phyloP scores from a whole-genome alignment of 1,139 yeast species.

The Saccharomyces hybrid region DNA sequence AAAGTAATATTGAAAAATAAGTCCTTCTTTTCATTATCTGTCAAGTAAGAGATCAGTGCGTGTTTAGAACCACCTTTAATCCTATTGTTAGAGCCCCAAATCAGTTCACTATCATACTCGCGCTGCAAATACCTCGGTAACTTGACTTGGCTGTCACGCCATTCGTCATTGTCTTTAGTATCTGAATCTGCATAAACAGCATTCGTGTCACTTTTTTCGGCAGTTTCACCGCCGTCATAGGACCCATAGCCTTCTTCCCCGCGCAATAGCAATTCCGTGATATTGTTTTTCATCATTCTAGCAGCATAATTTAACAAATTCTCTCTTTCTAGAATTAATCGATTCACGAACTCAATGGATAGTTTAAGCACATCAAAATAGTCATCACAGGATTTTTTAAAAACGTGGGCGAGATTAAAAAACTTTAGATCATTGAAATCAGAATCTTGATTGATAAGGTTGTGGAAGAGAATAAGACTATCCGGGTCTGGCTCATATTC shows the following conservation, averaged over 20 bases:
- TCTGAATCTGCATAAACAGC: conserved; percentile 1
- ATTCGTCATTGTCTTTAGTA: background rate
- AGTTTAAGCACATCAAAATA: background rate
- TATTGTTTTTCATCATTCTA: conserved; percentile 64
- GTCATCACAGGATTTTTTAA: background rate
- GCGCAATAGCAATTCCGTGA: conserved; percentile 50
- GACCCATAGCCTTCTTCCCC: conserved; percentile 37
- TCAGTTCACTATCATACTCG: conserved; percentile 64
- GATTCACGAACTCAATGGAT: conserved; percentile 41
- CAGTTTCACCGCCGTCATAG: background rate
- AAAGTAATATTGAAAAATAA: conserved; percentile 60
- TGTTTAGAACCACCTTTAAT: conserved; percentile 79
- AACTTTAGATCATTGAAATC: background rate
- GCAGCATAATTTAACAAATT: conserved; percentile 62
- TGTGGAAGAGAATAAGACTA: background rate
- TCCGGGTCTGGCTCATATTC: background rate
- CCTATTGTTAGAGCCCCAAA: conserved; percentile 61
- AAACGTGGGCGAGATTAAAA: background rate
- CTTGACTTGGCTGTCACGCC: background rate
- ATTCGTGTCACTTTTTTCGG: background rate
- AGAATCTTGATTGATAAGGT: background rate
- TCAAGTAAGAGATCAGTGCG: conserved; percentile 72
- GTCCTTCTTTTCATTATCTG: conserved; percentile 66
- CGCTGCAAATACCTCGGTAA: conserved; percentile 73
- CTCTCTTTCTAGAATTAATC: conserved; percentile 58